These are phyloP conservation scores for Ulota crispa DNA, from an alignment of 225 moss, liverwort and hornwort genomes.

Conservation along the genomic window DNA sequence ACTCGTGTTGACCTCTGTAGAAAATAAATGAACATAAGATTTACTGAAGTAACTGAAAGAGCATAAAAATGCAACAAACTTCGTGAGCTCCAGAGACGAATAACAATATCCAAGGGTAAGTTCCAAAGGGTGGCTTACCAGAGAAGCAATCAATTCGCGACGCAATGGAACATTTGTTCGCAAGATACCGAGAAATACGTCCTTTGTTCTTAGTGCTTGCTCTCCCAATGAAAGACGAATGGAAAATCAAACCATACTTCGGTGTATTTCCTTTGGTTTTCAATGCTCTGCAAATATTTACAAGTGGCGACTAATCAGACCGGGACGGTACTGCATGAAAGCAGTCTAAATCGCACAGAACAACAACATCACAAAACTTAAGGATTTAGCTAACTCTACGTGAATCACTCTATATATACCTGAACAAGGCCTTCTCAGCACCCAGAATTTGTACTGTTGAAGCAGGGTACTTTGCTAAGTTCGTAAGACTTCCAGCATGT, in stretches of 20 bases:
- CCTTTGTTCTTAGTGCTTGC: slow-evolving; percentile 87
- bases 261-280: slow-evolving; percentile 98
- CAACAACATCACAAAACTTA: not conserved
- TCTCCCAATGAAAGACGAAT: slow-evolving; percentile 91
- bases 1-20: slow-evolving; percentile 66
- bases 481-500: slow-evolving; percentile 94
- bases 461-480: slow-evolving; percentile 92
- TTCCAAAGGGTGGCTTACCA: slow-evolving; percentile 35
- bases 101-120: not conserved
- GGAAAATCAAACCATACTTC: slow-evolving; percentile 90
- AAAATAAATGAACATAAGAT: not conserved
- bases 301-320: not conserved
- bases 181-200: slow-evolving; percentile 90
- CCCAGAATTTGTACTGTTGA: slow-evolving; percentile 95
- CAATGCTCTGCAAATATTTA: slow-evolving; percentile 60
- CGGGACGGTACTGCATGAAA: not conserved
- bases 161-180: slow-evolving; percentile 97
- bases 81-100: not conserved
- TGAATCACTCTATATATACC: slow-evolving; percentile 29
- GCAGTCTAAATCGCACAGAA: not conserved
- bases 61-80: not conserved
- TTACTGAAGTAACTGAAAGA: not conserved
- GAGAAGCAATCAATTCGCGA: slow-evolving; percentile 97
- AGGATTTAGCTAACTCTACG: not conserved
- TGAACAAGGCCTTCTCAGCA: slow-evolving; percentile 94